A percentile compares a stretch with the other conserved stretches of the same genome.
Evolutionary conservation across 805 yeast genomes (phyloP).

Genomic region (Myxozyma sirexii): DNA sequence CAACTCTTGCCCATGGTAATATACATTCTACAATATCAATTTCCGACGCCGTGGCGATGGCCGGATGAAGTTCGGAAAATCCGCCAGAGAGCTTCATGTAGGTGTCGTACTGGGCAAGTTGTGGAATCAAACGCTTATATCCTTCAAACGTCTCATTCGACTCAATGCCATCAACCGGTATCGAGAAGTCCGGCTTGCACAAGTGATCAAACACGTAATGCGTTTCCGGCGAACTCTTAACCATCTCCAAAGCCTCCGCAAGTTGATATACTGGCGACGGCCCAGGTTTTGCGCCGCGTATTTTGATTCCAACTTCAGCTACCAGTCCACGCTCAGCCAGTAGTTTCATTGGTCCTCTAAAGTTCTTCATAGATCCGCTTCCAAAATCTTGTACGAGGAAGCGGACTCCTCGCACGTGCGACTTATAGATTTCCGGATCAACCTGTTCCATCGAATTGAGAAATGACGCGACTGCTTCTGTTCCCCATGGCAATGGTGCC

Average conservation of each 20-base stretch:
- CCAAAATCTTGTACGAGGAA: conserved; percentile 49
- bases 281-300: conserved; percentile 35
- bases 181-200: conserved; percentile 46
- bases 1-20: conserved; percentile 31
- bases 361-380: conserved; percentile 41
- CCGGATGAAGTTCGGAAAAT: conserved; percentile 45
- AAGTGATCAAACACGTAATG: conserved; percentile 49
- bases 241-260: conserved; percentile 44
- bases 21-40: neutral
- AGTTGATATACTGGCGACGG: conserved; percentile 48
- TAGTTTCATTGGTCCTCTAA: conserved; percentile 46
- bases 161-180: conserved; percentile 12
- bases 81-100: conserved; percentile 50
- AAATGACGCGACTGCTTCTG: conserved; percentile 30
- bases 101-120: conserved; percentile 27
- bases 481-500: conserved; percentile 50
- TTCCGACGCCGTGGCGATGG: neutral
- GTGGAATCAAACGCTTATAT: conserved; percentile 8
- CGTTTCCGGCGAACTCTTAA: conserved; percentile 40
- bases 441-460: conserved; percentile 29
- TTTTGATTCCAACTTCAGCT: conserved; percentile 51
- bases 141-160: conserved; percentile 10
- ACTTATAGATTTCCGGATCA: conserved; percentile 17
- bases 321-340: conserved; percentile 40
- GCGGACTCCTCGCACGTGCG: conserved; percentile 47